These are phyloP conservation scores for Phyllosticta citriasiana DNA, from an alignment of 2,329 filamentous ascomycete genomes.

Conservation along the genomic window DNA sequence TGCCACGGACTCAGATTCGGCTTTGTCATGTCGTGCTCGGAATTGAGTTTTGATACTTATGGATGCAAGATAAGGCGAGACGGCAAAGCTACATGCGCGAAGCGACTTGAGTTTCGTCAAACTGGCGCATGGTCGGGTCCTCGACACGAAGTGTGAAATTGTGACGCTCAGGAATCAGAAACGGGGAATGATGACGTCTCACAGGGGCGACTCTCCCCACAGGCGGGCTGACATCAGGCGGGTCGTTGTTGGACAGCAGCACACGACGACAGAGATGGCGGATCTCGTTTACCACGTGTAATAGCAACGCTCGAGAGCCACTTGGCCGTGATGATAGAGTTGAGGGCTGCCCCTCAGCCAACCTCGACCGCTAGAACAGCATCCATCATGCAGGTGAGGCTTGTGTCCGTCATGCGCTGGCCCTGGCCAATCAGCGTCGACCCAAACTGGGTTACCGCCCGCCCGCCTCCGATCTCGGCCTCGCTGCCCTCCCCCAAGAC, in stretches of 20 bases:
- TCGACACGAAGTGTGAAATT: not conserved
- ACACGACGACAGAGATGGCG: not conserved
- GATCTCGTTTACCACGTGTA: not conserved
- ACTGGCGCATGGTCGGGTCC: not conserved
- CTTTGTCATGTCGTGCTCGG: not conserved
- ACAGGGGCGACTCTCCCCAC: not conserved
- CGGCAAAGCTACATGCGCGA: not conserved
- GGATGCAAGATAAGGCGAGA: not conserved
- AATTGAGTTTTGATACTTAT: not conserved
- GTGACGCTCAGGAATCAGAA: not conserved
- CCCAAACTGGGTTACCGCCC: constrained; percentile 9
- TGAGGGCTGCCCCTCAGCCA: not conserved
- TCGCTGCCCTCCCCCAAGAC: not conserved
- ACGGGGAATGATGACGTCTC: not conserved
- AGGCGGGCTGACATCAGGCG: not conserved
- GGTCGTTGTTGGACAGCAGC: too few relatives aligned
- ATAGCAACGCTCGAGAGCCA: not conserved
- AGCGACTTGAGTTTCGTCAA: not conserved
- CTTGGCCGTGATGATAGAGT: not conserved
- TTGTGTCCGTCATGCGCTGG: not conserved
- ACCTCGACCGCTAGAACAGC: not conserved
- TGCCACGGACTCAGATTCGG: not conserved
- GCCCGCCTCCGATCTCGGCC: not conserved
- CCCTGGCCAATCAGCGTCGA: constrained; percentile 3
- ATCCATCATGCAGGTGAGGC: not conserved